Conservation (phyloP, 2,329 filamentous ascomycete species). For the Periconia sp. region DNA sequence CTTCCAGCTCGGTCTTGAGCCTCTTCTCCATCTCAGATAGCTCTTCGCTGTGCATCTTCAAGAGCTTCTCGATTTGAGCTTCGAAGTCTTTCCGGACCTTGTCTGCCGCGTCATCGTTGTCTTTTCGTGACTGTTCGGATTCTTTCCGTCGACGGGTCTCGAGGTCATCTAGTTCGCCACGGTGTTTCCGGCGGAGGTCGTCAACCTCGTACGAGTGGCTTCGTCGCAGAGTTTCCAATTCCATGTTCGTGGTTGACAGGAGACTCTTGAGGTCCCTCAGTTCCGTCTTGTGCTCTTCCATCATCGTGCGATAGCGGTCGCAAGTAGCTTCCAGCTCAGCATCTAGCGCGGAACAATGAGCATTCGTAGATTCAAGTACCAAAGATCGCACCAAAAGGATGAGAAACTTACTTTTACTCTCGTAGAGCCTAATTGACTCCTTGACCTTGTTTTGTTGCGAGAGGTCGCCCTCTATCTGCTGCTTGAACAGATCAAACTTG, state of each 20-base stretch:
- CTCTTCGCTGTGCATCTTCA: constrained; percentile 70
- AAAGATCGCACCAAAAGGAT: background rate
- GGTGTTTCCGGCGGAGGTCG: constrained; percentile 60
- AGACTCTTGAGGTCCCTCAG: constrained; percentile 66
- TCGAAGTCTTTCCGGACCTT: constrained; percentile 51
- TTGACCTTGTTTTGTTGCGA: constrained; percentile 73
- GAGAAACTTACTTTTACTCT: constrained; percentile 69
- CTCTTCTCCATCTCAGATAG: constrained; percentile 68
- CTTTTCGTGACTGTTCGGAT: constrained; percentile 60
- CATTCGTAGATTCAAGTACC: too few relatives aligned
- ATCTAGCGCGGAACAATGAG: constrained; percentile 45
- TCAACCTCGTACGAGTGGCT: constrained; percentile 60
- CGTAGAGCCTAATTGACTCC: constrained; percentile 75
- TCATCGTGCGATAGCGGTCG: constrained; percentile 59
- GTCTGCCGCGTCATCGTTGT: constrained; percentile 55
- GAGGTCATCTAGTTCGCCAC: constrained; percentile 63
- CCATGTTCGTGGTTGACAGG: constrained; percentile 55
- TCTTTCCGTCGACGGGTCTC: constrained; percentile 62
- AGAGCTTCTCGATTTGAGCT: constrained; percentile 63
- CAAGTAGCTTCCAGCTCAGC: constrained; percentile 61
- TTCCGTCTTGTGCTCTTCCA: constrained; percentile 68
- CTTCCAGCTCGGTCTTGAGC: constrained; percentile 69
- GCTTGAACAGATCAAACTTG: constrained; percentile 74
- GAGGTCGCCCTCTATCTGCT: constrained; percentile 73
- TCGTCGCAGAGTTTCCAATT: constrained; percentile 59